Conservation (phyloP, 1,139 yeast genomes). For the Geotrichum candidum region DNA sequence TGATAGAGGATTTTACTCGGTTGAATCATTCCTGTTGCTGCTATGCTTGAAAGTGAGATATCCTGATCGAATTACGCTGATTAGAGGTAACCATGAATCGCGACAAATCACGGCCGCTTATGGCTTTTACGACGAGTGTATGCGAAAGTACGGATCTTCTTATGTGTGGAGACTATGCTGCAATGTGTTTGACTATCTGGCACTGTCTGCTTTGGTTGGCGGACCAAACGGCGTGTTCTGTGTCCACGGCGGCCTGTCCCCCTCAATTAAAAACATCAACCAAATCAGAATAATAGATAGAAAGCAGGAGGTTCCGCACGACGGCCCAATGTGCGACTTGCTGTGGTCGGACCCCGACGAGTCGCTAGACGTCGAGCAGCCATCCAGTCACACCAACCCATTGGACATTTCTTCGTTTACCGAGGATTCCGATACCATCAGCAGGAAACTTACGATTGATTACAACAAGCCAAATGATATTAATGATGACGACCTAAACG, state of each 20-base stretch:
- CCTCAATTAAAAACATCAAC: constrained; percentile 77
- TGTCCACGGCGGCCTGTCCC: constrained; percentile 94
- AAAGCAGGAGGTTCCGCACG: constrained; percentile 95
- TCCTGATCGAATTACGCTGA: constrained; percentile 90
- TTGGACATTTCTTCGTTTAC: constrained; percentile 5
- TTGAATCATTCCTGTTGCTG: constrained; percentile 71
- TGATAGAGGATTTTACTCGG: constrained; percentile 93
- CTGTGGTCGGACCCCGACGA: constrained; percentile 97
- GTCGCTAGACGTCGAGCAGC: constrained; percentile 33
- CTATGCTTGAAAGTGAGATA: constrained; percentile 82
- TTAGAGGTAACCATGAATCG: constrained; percentile 94
- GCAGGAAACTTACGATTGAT: background rate
- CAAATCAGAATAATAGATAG: constrained; percentile 80
- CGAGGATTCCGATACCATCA: constrained; percentile 8
- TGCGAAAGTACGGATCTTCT: constrained; percentile 89
- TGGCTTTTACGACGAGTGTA: constrained; percentile 95
- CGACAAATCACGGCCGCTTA: constrained; percentile 97
- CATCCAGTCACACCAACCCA: constrained; percentile 1
- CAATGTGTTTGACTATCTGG: constrained; percentile 81
- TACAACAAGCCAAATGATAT: constrained; percentile 5
- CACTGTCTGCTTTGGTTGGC: constrained; percentile 86
- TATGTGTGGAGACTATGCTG: constrained; percentile 81
- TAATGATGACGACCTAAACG: constrained; percentile 8
- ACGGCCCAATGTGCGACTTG: constrained; percentile 97
- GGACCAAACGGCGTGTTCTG: constrained; percentile 76